phyloP scores from a whole-genome alignment of 2,329 filamentous ascomycete genomes.

The Cryphonectria nitschkei region DNA sequence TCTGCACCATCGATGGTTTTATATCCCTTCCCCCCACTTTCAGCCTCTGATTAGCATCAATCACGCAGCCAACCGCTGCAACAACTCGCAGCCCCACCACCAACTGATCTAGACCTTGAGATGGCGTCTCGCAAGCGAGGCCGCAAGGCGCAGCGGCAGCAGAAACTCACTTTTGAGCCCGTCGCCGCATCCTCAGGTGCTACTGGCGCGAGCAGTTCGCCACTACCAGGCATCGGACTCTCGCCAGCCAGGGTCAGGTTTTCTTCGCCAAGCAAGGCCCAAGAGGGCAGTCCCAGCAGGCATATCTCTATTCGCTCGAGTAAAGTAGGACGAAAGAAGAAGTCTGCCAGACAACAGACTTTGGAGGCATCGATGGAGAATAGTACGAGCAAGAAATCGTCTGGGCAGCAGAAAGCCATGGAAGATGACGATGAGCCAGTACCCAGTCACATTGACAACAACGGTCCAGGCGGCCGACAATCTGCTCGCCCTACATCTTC shows the following conservation, averaged over 20 bases:
- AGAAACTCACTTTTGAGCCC: constrained; percentile 39
- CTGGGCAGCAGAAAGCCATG: not conserved
- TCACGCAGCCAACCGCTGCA: not conserved
- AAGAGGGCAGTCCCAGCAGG: constrained; percentile 16
- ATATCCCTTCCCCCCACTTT: not conserved
- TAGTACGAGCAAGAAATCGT: not conserved
- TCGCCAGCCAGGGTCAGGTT: constrained; percentile 38
- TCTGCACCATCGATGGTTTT: not conserved
- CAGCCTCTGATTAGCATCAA: not conserved
- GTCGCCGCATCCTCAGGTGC: constrained; percentile 25
- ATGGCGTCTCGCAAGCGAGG: constrained; percentile 24
- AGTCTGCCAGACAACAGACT: constrained; percentile 30
- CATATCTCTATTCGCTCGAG: not conserved
- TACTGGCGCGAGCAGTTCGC: constrained; percentile 27
- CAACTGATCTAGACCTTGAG: not conserved
- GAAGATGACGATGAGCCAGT: constrained; percentile 23
- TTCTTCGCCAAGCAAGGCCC: constrained; percentile 19
- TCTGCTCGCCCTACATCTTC: constrained; percentile 10
- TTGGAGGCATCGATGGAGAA: constrained; percentile 28
- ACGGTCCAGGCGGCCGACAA: not conserved
- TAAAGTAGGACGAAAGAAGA: constrained; percentile 23
- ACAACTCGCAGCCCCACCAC: not conserved
- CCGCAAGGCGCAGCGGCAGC: constrained; percentile 36
- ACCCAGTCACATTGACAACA: not conserved
- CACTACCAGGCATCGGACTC: constrained; percentile 27